Evolutionary conservation across 345 rosid species (phyloP), one percentile per base, ranked within the genome.

Genomic region (Isatis tinctoria): DNA sequence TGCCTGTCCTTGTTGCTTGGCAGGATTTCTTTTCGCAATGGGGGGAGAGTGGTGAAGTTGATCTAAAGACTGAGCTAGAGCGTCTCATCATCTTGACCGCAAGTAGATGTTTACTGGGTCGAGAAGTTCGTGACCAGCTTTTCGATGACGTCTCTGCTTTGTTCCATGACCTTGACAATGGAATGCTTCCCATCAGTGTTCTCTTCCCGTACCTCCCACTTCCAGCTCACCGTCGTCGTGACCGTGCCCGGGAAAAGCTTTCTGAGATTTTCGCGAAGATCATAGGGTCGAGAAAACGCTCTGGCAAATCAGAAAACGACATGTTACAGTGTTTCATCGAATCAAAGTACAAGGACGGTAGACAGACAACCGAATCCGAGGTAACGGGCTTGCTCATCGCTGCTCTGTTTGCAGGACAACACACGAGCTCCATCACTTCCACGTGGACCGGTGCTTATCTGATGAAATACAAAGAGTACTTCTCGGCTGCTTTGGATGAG

Each of bases 351-450:
- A 92, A 87, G 74, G 87, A 87, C 64, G 99, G 99, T 20, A 90
- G 98, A 48, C 85, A 83, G 24, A 95, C 99, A 45, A 92, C 96
- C 0, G 97, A 95, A 26, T 41, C 86, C 10, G 99, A 95, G 85
- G 84, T 92, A 78, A 90, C 99, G 0, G 99, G 99, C 47, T 78
- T 95, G 78, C 97, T 95, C 65, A 95, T 95, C 49, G 99, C 99
- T 35, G 97, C 98, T 72, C 88, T 95, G 48, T 95, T 95, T 82
- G 98, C 97, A 14, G 98, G 99, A 49, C 99, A 95, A 86, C 99
- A 95, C 82, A 95, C 99, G 18, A 95, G 99, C 80, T 95, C 99
- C 52, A 95, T 95, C 82, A 92, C 99, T 65, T 95, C 98, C 65
- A 87, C 90, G 0, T 95, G 99, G 99, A 90, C 97, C 1, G 99